Evolutionary conservation across 129 eudicot genomes (phyloP).

Genomic region (Heracleum sosnowskyi): DNA sequence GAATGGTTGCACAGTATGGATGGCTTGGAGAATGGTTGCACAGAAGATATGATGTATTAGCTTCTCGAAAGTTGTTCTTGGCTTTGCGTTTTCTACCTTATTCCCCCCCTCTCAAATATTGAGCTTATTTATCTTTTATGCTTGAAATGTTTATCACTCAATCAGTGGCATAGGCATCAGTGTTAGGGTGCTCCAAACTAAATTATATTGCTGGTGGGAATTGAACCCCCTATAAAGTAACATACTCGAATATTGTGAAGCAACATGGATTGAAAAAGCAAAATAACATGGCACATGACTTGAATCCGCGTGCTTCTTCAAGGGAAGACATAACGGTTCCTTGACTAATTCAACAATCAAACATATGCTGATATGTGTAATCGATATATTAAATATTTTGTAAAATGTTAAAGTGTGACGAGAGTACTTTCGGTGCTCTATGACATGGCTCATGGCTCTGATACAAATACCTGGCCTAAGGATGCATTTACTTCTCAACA

Average conservation of each 20-base stretch:
- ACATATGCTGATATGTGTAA: neutral
- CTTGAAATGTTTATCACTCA: neutral
- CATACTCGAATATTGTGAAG: neutral
- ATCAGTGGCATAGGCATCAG: neutral
- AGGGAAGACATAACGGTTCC: neutral
- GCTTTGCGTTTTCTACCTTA: neutral
- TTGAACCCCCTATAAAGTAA: neutral
- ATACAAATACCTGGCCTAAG: neutral
- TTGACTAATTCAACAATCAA: neutral
- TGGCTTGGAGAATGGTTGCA: constrained; percentile 68
- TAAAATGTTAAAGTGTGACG: neutral
- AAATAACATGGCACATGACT: neutral
- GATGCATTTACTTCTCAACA: neutral
- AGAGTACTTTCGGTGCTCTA: neutral
- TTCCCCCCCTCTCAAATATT: neutral
- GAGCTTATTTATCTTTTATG: neutral
- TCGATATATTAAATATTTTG: no score
- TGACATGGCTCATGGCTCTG: neutral
- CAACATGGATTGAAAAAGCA: neutral
- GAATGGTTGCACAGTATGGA: no score
- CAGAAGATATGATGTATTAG: constrained; percentile 38
- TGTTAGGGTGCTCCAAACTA: neutral
- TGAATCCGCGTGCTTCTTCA: neutral
- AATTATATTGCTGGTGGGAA: neutral
- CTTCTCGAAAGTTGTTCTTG: no score